phyloP scores from a whole-genome alignment of 768 basidiomycete genomes.

The Tremella fuciformis region DNA sequence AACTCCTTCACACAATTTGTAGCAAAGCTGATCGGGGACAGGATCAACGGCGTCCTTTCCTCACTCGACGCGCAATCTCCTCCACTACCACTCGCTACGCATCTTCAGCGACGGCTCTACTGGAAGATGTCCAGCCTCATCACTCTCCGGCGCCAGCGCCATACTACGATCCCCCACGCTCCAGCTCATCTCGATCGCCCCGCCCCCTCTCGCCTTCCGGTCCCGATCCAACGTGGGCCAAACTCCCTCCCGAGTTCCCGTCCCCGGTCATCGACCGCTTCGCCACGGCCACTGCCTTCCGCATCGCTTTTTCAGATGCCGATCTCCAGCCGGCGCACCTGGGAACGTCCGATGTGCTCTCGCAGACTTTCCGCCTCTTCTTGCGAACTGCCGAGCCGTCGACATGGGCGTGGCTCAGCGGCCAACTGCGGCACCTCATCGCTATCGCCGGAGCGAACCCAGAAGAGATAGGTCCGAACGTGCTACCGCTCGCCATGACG shows the following conservation, averaged over 20 bases:
- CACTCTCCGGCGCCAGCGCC: not conserved
- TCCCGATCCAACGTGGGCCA: not conserved
- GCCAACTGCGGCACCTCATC: slow-evolving; percentile 12
- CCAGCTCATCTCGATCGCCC: not conserved
- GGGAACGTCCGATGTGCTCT: not conserved
- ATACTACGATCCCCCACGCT: not conserved
- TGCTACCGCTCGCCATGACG: not conserved
- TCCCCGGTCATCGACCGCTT: not conserved
- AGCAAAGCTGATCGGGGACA: too few species aligned
- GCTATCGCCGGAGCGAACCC: not conserved
- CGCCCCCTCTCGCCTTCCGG: not conserved
- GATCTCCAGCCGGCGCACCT: not conserved
- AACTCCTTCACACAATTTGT: too few species aligned
- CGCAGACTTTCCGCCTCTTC: not conserved
- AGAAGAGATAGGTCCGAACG: not conserved
- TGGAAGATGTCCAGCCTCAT: not conserved
- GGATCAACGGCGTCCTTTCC: too few species aligned
- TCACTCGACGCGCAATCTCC: too few species aligned
- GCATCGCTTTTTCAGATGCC: not conserved
- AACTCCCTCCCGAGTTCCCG: not conserved
- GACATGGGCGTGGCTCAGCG: slow-evolving; percentile 15
- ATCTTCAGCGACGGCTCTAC: not conserved
- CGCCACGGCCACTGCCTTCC: slow-evolving; percentile 1
- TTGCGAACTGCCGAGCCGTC: slow-evolving; percentile 7
- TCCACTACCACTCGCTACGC: not conserved